Percentiles rank a stretch among this genome's conserved stretches.
Conservation (phyloP, 2,329 filamentous ascomycete genomes). For the Emericellopsis cladophorae region DNA sequence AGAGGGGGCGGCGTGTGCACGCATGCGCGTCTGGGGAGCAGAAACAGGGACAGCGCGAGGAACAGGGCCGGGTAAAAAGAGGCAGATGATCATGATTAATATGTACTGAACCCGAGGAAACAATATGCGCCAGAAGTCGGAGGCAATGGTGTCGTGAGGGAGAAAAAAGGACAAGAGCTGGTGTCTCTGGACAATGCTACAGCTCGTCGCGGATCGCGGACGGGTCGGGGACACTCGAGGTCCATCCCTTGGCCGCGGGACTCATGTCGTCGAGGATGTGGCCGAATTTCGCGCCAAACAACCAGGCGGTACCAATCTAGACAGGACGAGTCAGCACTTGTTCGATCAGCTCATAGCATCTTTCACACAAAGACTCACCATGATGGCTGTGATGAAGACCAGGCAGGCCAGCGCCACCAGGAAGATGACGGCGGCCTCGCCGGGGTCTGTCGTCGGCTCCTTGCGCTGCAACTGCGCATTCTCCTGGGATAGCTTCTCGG, state of each 20-base stretch:
- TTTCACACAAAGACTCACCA: slow-evolving; percentile 48
- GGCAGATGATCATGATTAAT: slow-evolving; percentile 17
- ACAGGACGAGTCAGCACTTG: not conserved
- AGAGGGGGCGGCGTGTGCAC: slow-evolving; percentile 3
- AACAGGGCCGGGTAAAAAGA: slow-evolving; percentile 3
- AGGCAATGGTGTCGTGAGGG: not conserved
- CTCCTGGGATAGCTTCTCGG: slow-evolving; percentile 39
- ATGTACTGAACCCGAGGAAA: not conserved
- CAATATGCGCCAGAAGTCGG: not conserved
- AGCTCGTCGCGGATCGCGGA: slow-evolving; percentile 19
- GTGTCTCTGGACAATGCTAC: slow-evolving; percentile 7
- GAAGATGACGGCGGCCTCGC: slow-evolving; percentile 55
- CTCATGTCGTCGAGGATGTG: slow-evolving; percentile 13
- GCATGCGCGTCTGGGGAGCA: too few relatives aligned
- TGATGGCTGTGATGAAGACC: slow-evolving; percentile 55
- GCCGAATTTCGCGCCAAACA: slow-evolving; percentile 75
- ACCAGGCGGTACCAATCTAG: slow-evolving; percentile 66
- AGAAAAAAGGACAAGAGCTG: not conserved
- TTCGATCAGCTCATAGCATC: too few relatives aligned
- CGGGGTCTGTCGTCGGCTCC: slow-evolving; percentile 34
- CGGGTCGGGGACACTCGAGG: slow-evolving; percentile 7
- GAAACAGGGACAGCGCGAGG: too few relatives aligned
- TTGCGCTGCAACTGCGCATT: slow-evolving; percentile 23
- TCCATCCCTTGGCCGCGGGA: not conserved
- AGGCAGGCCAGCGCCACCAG: slow-evolving; percentile 56